Percentiles rank a stretch among this genome's conserved stretches.
Evolutionary conservation across 1,139 yeast species (phyloP).

Genomic region (Yamadazyma sp.): DNA sequence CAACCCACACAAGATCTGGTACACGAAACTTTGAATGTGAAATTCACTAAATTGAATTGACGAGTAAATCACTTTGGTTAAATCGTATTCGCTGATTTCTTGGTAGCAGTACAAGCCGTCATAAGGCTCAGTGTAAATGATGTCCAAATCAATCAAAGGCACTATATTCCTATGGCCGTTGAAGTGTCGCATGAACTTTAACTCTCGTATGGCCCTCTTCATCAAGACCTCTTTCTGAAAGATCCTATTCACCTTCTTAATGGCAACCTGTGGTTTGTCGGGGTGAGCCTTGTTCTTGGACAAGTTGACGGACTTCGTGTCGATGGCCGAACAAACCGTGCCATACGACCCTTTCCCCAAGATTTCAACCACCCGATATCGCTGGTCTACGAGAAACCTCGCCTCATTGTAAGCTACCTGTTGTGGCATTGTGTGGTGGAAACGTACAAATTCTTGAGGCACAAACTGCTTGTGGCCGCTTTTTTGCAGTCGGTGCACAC

Average conservation of each 20-base stretch:
- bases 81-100: conserved; percentile 78
- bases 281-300: neutral
- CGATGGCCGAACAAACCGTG: conserved; percentile 80
- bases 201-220: conserved; percentile 75
- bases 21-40: conserved; percentile 72
- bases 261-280: conserved; percentile 48
- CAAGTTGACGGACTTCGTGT: conserved; percentile 31
- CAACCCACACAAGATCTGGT: conserved; percentile 78
- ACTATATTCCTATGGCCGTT: conserved; percentile 69
- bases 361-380: conserved; percentile 62
- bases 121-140: conserved; percentile 62
- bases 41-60: conserved; percentile 78
- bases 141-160: conserved; percentile 69
- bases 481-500: conserved; percentile 3
- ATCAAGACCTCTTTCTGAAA: conserved; percentile 63
- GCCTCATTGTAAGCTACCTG: conserved; percentile 1
- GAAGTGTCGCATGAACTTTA: conserved; percentile 74
- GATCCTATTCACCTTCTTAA: conserved; percentile 73
- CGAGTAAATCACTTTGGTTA: conserved; percentile 76
- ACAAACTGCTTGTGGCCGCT: neutral
- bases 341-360: conserved; percentile 93
- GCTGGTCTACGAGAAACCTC: conserved; percentile 62
- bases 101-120: conserved; percentile 84
- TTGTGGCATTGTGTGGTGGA: neutral
- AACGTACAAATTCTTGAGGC: neutral